A percentile compares a stretch with the other conserved stretches of the same genome.
Evolutionary conservation across 441 rosid genomes (phyloP).

Genomic region (Pelargonium cotyledonis): DNA sequence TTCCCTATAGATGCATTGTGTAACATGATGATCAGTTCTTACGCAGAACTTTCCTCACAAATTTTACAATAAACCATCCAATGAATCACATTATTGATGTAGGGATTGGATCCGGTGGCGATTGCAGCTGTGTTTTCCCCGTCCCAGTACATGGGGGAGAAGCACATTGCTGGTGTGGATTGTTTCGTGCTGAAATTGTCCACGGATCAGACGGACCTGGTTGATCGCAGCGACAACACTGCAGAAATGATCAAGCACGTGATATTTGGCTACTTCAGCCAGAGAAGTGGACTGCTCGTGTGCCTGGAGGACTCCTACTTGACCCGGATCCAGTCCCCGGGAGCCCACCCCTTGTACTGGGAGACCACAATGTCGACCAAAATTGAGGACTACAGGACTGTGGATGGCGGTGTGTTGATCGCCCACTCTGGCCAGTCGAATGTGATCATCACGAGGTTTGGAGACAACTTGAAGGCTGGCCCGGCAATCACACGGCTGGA

Average conservation of each 20-base stretch:
- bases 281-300: conserved; percentile 67
- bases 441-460: conserved; percentile 70
- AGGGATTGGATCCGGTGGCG: conserved; percentile 87
- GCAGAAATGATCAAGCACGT: conserved; percentile 94
- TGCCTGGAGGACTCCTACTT: conserved; percentile 74
- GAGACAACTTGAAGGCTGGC: conserved; percentile 68
- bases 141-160: conserved; percentile 82
- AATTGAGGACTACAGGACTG: conserved; percentile 54
- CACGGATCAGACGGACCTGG: conserved; percentile 58
- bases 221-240: conserved; percentile 62
- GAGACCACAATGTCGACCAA: conserved; percentile 74
- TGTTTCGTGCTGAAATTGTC: conserved; percentile 75
- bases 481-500: conserved; percentile 67
- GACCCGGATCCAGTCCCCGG: conserved; percentile 80
- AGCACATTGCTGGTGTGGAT: conserved; percentile 46
- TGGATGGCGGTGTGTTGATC: conserved; percentile 63
- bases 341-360: conserved; percentile 76
- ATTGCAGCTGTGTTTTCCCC: conserved; percentile 66
- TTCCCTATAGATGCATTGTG: conserved; percentile 16
- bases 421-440: conserved; percentile 72
- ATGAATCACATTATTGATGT: conserved; percentile 12
- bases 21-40: conserved; percentile 1
- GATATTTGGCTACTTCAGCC: conserved; percentile 83
- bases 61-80: too few species aligned
- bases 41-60: neutral